Base-by-base conservation (phyloP, 164 flowering plant species). In the Pachysandra terminalis region DNA sequence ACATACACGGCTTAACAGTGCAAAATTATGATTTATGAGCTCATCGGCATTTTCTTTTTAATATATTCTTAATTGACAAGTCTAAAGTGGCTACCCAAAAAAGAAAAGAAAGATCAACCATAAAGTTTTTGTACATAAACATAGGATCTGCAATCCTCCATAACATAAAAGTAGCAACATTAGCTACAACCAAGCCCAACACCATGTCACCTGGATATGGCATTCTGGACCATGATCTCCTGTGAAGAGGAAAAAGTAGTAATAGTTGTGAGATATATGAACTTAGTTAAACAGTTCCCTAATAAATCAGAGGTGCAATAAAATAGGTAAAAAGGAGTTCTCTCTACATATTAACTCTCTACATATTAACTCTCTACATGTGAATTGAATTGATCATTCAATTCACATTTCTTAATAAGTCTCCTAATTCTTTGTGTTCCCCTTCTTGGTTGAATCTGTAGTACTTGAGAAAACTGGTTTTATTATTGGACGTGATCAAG, bases 101-200 rank as follows among this genome's bases (percentile, higher is more conserved):
- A 37, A 10, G 21, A 14, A 22, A 48, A 21, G 6, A 51, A 56
- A 26, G 6, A 21, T 40, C 37, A 60, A 75, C 97, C 68, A 73
- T 89, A 65, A 94, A 94, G 72, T 91, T 79, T 22, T 81, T 79
- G 73, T 63, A 60, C 98, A 94, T 91, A 75, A 94, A 94, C 19
- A 51, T 27, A 61, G 48, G 73, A 73, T 83, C 85, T 17, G 84
- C 84, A 73, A 81, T 53, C 59, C 86, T 78, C 98, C 97, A 91
- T 59, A 91, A 65, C 37, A 86, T 15, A 69, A 84, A 90, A 71
- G 90, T 89, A 71, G 84, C 96, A 65, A 71, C 81, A 85, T 91
- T 94, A 53, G 96, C 77, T 35, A 71, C 55, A 64, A 94, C 81
- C 75, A 94, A 77, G 59, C 92, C 89, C 67, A 70, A 69, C 61